A percentile compares a stretch with the other conserved stretches of the same genome.
phyloP scores from a whole-genome alignment of 179 eudicot species.

The Kewa caespitosa region DNA sequence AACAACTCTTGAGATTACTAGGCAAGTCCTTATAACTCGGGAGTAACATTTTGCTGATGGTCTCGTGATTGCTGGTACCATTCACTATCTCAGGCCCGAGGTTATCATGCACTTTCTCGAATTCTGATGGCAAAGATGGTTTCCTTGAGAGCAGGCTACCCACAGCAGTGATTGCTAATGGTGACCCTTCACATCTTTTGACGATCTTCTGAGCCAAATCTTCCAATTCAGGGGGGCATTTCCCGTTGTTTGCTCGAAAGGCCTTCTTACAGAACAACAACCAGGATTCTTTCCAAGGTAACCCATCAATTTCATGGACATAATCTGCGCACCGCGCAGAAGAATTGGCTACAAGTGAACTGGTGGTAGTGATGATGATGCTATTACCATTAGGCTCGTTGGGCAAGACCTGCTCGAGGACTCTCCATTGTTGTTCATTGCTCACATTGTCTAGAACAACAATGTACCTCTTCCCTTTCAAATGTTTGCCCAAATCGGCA shows the following conservation, averaged over 20 bases:
- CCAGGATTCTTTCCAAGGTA: constrained; percentile 7
- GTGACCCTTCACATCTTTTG: constrained; percentile 29
- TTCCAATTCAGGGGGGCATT: constrained; percentile 32
- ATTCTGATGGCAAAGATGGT: constrained; percentile 4
- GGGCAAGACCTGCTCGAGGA: constrained; percentile 15
- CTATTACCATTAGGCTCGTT: constrained; percentile 15
- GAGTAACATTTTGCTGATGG: constrained; percentile 3
- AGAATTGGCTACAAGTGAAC: constrained; percentile 9
- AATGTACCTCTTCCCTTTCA: neutral
- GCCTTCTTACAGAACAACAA: constrained; percentile 30
- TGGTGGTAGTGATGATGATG: constrained; percentile 30
- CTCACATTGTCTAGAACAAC: neutral
- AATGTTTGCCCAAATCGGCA: neutral
- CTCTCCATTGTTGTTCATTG: neutral
- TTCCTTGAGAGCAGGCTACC: constrained; percentile 26
- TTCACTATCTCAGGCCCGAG: neutral
- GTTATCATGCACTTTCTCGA: constrained; percentile 9
- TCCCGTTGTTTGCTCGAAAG: neutral
- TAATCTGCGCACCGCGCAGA: neutral
- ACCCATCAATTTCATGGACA: neutral
- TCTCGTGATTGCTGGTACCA: constrained; percentile 9
- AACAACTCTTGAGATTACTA: constrained; percentile 27
- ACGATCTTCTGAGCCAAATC: constrained; percentile 18
- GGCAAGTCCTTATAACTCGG: constrained; percentile 32
- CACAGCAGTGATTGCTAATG: constrained; percentile 28